phyloP scores from a whole-genome alignment of 345 rosid genomes.

The Tarenaya hassleriana region DNA sequence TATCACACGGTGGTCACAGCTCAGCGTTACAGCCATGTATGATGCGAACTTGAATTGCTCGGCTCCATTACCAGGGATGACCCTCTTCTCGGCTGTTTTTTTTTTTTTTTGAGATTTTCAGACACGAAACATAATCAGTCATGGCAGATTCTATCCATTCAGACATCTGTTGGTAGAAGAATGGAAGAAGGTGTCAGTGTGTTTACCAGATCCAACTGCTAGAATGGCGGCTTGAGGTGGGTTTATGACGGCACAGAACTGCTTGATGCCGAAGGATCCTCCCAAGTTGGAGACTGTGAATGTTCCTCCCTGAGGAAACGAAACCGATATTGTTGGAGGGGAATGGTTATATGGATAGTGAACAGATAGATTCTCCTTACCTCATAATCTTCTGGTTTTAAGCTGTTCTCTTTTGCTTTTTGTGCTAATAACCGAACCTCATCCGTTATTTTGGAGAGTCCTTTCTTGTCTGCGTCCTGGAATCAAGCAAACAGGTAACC shows the following conservation, averaged over 20 bases:
- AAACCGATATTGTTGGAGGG: background rate
- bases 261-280: slow-evolving; percentile 92
- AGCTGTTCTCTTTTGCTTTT: slow-evolving; percentile 80
- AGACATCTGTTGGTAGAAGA: no score
- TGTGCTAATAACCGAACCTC: slow-evolving; percentile 86
- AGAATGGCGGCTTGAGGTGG: slow-evolving; percentile 97
- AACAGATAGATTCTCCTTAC: slow-evolving; percentile 33
- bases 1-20: slow-evolving; percentile 96
- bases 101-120: no score
- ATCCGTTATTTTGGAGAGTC: slow-evolving; percentile 66
- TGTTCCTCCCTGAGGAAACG: slow-evolving; percentile 77
- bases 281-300: slow-evolving; percentile 86
- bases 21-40: slow-evolving; percentile 79
- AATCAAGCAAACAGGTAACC: slow-evolving; percentile 11
- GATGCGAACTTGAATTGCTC: slow-evolving; percentile 66
- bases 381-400: slow-evolving; percentile 96
- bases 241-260: slow-evolving; percentile 88
- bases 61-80: slow-evolving; percentile 61
- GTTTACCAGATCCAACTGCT: slow-evolving; percentile 90
- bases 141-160: no score
- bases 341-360: background rate
- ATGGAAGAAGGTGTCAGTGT: no score
- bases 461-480: slow-evolving; percentile 95
- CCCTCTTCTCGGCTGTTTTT: slow-evolving; percentile 91
- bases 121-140: slow-evolving; percentile 1